phyloP scores from a whole-genome alignment of 1,139 yeast genomes.

The Blastobotrys petasosporus region DNA sequence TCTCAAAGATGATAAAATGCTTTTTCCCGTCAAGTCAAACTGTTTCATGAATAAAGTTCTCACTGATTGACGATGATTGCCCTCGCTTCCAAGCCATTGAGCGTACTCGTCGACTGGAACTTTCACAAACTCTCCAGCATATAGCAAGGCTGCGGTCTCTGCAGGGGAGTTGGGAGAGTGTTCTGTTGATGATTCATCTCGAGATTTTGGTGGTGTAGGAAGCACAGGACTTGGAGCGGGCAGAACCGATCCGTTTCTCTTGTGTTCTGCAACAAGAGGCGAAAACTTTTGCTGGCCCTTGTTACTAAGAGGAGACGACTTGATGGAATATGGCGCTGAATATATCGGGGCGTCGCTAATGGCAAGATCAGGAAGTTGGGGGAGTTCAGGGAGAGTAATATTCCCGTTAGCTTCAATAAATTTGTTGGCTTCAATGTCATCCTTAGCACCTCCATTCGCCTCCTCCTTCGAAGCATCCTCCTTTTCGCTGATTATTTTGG shows the following conservation, averaged over 20 bases:
- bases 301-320: neutral
- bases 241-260: neutral
- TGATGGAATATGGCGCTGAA: constrained; percentile 6
- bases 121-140: constrained; percentile 21
- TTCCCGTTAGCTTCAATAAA: no score
- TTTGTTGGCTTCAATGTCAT: neutral
- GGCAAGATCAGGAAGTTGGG: constrained; percentile 7
- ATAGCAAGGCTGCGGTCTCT: constrained; percentile 22
- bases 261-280: neutral
- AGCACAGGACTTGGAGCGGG: neutral
- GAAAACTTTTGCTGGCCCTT: neutral
- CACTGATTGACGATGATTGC: constrained; percentile 17
- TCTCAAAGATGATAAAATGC: constrained; percentile 47
- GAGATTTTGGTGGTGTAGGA: neutral
- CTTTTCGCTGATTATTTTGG: neutral
- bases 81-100: constrained; percentile 29
- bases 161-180: neutral
- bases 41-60: constrained; percentile 29
- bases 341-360: neutral
- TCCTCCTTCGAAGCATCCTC: constrained; percentile 2
- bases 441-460: neutral
- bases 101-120: constrained; percentile 29
- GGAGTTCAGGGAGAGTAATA: neutral
- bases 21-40: constrained; percentile 27
- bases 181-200: neutral